phyloP scores from a whole-genome alignment of 2,329 filamentous ascomycete species.

The Hymenoscyphus scutula region DNA sequence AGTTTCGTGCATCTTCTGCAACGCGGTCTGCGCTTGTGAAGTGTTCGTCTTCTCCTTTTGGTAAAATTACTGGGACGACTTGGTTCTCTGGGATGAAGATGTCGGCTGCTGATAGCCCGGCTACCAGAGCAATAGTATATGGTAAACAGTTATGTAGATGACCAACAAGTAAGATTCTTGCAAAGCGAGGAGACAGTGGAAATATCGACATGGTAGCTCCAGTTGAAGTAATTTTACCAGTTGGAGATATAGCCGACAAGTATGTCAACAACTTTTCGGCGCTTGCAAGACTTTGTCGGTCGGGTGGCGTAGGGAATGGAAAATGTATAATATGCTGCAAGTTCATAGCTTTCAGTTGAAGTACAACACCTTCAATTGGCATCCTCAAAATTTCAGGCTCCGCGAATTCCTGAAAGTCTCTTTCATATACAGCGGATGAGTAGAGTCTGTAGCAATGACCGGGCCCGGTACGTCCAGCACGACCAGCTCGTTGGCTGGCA shows the following conservation, averaged over 20 bases:
- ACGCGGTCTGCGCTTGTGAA: conserved; percentile 66
- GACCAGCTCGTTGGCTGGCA: conserved; percentile 85
- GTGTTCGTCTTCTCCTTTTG: conserved; percentile 49
- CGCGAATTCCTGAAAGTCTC: conserved; percentile 81
- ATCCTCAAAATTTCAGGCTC: conserved; percentile 87
- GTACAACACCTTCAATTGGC: conserved; percentile 86
- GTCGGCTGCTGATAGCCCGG: conserved; percentile 83
- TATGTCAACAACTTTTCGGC: conserved; percentile 86
- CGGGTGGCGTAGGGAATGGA: conserved; percentile 90
- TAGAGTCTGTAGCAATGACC: conserved; percentile 95
- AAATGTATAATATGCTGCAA: conserved; percentile 89
- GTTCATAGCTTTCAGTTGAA: conserved; percentile 94
- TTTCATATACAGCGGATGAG: conserved; percentile 89
- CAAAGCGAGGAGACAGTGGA: conserved; percentile 84
- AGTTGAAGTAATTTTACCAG: conserved; percentile 75
- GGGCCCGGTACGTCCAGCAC: conserved; percentile 91
- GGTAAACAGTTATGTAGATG: conserved; percentile 78
- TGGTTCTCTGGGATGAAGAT: conserved; percentile 82
- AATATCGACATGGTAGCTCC: conserved; percentile 84
- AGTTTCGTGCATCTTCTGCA: conserved; percentile 67
- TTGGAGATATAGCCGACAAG: conserved; percentile 71
- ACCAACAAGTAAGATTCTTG: conserved; percentile 87
- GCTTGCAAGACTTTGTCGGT: conserved; percentile 70
- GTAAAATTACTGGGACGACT: conserved; percentile 58
- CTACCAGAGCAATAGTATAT: conserved; percentile 84